Evolutionary conservation across 805 yeast species (phyloP).

Genomic region (Kluyveromyces nonfermentans): DNA sequence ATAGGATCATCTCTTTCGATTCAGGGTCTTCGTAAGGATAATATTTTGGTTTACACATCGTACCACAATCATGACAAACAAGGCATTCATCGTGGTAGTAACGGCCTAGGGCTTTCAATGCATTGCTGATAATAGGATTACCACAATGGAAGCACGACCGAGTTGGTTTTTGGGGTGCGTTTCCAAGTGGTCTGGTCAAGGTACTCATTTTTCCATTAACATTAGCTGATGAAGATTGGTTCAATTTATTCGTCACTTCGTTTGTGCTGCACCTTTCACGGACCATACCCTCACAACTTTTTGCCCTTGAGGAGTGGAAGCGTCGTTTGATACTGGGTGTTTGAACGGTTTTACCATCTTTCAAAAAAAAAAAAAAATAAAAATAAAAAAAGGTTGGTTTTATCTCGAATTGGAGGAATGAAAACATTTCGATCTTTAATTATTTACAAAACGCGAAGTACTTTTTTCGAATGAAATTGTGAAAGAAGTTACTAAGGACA

Average conservation of each 20-base stretch:
- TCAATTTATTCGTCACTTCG: background rate
- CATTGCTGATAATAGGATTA: constrained; percentile 53
- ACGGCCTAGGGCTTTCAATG: constrained; percentile 73
- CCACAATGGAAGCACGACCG: constrained; percentile 46
- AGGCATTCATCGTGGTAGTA: constrained; percentile 86
- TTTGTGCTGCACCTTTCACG: background rate
- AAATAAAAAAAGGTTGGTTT: background rate
- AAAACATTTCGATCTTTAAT: background rate
- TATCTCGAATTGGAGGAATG: background rate
- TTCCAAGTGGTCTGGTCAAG: background rate
- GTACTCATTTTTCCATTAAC: background rate
- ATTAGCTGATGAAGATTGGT: background rate
- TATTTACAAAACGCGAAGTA: background rate
- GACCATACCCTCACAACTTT: background rate
- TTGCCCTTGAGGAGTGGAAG: background rate
- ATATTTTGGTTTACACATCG: constrained; percentile 74
- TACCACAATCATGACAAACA: constrained; percentile 75
- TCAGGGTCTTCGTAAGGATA: constrained; percentile 60
- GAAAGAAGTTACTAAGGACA: background rate
- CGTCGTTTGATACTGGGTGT: background rate
- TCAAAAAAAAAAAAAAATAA: background rate
- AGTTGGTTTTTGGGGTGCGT: constrained; percentile 4
- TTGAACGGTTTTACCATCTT: background rate
- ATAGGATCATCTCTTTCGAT: constrained; percentile 39
- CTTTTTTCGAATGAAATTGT: background rate